Conservation (phyloP, 768 basidiomycete species). For the Lactifluus volemus region DNA sequence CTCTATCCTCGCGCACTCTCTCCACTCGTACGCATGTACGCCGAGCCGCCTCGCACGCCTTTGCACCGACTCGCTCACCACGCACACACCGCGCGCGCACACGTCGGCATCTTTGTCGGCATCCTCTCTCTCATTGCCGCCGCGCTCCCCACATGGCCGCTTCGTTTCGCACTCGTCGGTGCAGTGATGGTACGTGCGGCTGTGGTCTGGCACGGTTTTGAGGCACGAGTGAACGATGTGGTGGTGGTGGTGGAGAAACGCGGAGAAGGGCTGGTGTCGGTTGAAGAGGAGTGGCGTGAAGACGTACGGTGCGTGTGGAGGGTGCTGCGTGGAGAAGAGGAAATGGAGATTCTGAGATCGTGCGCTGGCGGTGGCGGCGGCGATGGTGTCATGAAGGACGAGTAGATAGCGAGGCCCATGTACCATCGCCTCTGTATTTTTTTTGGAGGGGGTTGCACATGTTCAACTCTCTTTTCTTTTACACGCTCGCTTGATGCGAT, state of each 20-base stretch:
- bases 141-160: neutral
- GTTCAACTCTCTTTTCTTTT: neutral
- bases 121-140: neutral
- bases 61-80: conserved; percentile 18
- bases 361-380: neutral
- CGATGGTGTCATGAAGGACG: neutral
- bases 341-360: conserved; percentile 2
- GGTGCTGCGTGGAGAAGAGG: conserved; percentile 14
- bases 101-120: conserved; percentile 13
- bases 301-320: conserved; percentile 16
- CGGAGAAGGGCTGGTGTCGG: neutral
- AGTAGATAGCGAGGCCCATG: neutral
- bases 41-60: neutral
- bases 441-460: neutral
- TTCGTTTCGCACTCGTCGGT: neutral
- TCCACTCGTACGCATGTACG: conserved; percentile 9
- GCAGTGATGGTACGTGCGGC: neutral
- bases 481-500: neutral
- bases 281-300: conserved; percentile 7
- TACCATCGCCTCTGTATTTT: no score
- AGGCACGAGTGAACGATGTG: neutral
- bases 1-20: conserved; percentile 6
- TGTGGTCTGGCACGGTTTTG: conserved; percentile 5
- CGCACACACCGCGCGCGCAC: conserved; percentile 15
- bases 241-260: neutral